A percentile compares a stretch with the other conserved stretches of the same genome.
phyloP scores from a whole-genome alignment of 352 stramenopile genomes.

The Globisporangium nagaii region DNA sequence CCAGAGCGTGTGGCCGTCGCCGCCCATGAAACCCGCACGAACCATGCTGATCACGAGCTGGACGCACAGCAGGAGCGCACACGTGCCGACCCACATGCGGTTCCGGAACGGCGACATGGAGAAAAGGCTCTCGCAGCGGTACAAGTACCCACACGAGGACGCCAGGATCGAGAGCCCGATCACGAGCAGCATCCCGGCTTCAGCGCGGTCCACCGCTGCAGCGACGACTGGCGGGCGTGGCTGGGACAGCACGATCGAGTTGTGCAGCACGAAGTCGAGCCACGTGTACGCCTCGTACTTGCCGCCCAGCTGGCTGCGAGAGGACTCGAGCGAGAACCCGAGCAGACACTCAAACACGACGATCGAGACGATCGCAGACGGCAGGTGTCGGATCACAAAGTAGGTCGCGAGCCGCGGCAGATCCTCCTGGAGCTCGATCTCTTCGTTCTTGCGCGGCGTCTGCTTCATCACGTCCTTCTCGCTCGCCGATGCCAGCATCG shows the following conservation, averaged over 20 bases:
- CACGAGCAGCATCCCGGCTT: constrained; percentile 67
- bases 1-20: constrained; percentile 44
- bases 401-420: constrained; percentile 53
- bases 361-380: constrained; percentile 52
- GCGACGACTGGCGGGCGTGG: constrained; percentile 41
- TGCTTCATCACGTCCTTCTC: constrained; percentile 79
- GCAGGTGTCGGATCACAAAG: constrained; percentile 68
- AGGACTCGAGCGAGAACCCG: constrained; percentile 54
- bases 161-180: constrained; percentile 62
- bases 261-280: constrained; percentile 63
- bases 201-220: constrained; percentile 62
- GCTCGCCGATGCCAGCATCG: constrained; percentile 66
- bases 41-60: constrained; percentile 43
- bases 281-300: constrained; percentile 36
- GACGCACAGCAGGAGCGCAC: constrained; percentile 29
- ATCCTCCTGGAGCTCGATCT: constrained; percentile 53
- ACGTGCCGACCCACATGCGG: constrained; percentile 47
- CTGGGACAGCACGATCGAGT: constrained; percentile 31
- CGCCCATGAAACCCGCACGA: constrained; percentile 37
- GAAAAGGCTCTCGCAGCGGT: constrained; percentile 74
- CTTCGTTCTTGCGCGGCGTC: constrained; percentile 82
- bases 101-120: constrained; percentile 65
- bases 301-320: constrained; percentile 11
- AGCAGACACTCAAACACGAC: constrained; percentile 65
- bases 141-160: constrained; percentile 71